These are phyloP conservation scores for Leptomonas seymouri DNA, from an alignment of 208 protist species.

Conservation along the genomic window DNA sequence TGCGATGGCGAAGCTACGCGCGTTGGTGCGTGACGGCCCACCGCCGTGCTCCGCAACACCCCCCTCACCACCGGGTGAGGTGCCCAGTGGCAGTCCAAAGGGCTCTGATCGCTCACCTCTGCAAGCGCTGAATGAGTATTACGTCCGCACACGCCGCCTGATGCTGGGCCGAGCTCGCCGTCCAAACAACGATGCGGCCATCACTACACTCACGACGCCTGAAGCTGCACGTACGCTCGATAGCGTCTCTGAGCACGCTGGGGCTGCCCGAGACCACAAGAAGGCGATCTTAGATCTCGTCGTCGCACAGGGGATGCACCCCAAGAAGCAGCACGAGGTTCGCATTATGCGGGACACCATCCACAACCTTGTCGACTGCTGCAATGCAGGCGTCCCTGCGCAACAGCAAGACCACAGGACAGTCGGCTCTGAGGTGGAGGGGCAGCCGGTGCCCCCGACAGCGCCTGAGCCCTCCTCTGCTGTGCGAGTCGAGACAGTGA, in stretches of 20 bases:
- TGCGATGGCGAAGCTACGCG: slow-evolving; percentile 37
- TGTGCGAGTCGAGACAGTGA: slow-evolving; percentile 50
- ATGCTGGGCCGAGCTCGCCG: slow-evolving; percentile 45
- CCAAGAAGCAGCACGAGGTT: slow-evolving; percentile 92
- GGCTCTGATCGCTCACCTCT: slow-evolving; percentile 2
- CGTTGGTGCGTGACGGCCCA: slow-evolving; percentile 57
- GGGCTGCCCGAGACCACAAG: slow-evolving; percentile 12
- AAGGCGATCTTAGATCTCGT: slow-evolving; percentile 58
- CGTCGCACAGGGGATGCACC: slow-evolving; percentile 72
- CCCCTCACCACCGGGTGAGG: not conserved
- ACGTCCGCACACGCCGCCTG: slow-evolving; percentile 27
- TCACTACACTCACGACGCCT: slow-evolving; percentile 36
- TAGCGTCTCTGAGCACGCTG: not conserved
- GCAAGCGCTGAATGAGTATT: slow-evolving; percentile 30
- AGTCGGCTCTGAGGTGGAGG: not conserved
- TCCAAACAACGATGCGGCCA: slow-evolving; percentile 48
- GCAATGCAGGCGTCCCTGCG: slow-evolving; percentile 17
- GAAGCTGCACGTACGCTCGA: slow-evolving; percentile 1
- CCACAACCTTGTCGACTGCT: slow-evolving; percentile 59
- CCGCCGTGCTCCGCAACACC: slow-evolving; percentile 11
- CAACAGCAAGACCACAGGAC: not conserved
- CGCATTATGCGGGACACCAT: slow-evolving; percentile 72
- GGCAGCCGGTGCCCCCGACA: not conserved
- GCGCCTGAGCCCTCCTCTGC: not conserved
- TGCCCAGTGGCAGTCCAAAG: slow-evolving; percentile 1